Evolutionary conservation across 768 basidiomycete species (phyloP).

Genomic region (Lactarius evosmus): DNA sequence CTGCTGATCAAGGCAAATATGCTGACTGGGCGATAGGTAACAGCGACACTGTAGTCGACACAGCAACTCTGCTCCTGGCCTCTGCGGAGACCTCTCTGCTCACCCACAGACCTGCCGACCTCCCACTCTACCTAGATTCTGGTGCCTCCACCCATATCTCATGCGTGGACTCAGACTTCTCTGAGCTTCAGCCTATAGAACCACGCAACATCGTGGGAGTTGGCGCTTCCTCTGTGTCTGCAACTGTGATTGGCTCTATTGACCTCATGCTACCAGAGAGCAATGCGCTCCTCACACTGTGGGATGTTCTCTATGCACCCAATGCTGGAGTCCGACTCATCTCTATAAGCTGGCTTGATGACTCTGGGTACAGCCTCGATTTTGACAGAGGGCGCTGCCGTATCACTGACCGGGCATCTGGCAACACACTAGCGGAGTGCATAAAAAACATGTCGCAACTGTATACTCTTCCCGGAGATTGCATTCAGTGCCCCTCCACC

Average conservation of each 20-base stretch:
- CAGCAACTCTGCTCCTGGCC: not conserved
- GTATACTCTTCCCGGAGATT: not conserved
- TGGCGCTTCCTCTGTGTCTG: conserved; percentile 31
- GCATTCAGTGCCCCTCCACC: not conserved
- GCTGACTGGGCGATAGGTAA: not conserved
- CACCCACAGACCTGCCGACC: not conserved
- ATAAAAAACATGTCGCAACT: fast-evolving
- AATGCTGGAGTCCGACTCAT: conserved; percentile 23
- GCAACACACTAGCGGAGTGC: not conserved
- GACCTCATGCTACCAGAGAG: conserved; percentile 18
- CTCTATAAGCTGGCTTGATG: conserved; percentile 17
- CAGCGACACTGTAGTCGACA: not conserved
- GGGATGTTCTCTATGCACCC: conserved; percentile 28
- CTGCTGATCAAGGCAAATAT: not conserved
- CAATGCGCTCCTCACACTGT: not conserved
- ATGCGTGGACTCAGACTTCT: conserved; percentile 31
- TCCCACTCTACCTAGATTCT: conserved; percentile 31
- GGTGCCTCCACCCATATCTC: conserved; percentile 33
- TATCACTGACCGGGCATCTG: not conserved
- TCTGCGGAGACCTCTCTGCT: conserved; percentile 4
- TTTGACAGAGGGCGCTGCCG: not conserved
- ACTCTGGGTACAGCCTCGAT: not conserved
- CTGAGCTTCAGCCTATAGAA: conserved; percentile 28
- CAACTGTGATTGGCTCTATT: conserved; percentile 33
- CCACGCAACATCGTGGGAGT: conserved; percentile 32